Evolutionary conservation across 768 basidiomycete genomes (phyloP).

Genomic region (Phylloporus arenicola): DNA sequence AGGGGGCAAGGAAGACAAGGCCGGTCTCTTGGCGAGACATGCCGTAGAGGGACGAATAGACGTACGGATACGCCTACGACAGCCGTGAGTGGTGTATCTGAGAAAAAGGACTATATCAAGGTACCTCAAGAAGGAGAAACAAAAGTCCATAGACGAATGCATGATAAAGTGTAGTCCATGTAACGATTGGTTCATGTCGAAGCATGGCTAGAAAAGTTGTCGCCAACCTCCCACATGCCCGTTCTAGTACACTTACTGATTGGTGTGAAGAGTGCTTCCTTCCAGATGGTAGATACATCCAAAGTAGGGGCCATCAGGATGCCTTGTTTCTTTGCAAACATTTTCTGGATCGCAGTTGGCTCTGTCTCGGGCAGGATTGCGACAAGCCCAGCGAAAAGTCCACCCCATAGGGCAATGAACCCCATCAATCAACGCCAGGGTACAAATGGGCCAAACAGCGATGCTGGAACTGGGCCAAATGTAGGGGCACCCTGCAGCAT

Average conservation of each 20-base stretch:
- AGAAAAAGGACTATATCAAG: background rate
- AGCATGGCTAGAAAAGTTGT: slow-evolving; percentile 18
- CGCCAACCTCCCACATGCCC: background rate
- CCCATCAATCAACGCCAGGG: slow-evolving; percentile 27
- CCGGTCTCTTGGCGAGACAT: slow-evolving; percentile 24
- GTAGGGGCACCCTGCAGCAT: slow-evolving; percentile 29
- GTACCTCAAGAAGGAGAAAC: slow-evolving; percentile 27
- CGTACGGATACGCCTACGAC: slow-evolving; percentile 19
- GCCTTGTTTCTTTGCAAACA: slow-evolving; percentile 8
- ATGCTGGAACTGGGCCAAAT: slow-evolving; percentile 24
- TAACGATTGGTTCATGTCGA: slow-evolving; percentile 21
- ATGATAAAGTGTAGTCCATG: slow-evolving; percentile 27
- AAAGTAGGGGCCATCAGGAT: background rate
- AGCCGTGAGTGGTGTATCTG: background rate
- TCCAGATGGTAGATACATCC: slow-evolving; percentile 14
- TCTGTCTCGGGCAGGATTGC: slow-evolving; percentile 24
- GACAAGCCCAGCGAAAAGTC: slow-evolving; percentile 12
- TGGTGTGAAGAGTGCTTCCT: slow-evolving; percentile 19
- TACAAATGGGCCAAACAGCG: slow-evolving; percentile 15
- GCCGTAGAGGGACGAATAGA: slow-evolving; percentile 17
- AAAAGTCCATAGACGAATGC: slow-evolving; percentile 27
- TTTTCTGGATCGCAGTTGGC: slow-evolving; percentile 16
- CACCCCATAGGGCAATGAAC: slow-evolving; percentile 22
- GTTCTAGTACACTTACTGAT: slow-evolving; percentile 17
- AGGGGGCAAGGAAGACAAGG: slow-evolving; percentile 23